Evolutionary conservation across 2,329 filamentous ascomycete species (phyloP).

Genomic region (Colletotrichum sansevieriae): DNA sequence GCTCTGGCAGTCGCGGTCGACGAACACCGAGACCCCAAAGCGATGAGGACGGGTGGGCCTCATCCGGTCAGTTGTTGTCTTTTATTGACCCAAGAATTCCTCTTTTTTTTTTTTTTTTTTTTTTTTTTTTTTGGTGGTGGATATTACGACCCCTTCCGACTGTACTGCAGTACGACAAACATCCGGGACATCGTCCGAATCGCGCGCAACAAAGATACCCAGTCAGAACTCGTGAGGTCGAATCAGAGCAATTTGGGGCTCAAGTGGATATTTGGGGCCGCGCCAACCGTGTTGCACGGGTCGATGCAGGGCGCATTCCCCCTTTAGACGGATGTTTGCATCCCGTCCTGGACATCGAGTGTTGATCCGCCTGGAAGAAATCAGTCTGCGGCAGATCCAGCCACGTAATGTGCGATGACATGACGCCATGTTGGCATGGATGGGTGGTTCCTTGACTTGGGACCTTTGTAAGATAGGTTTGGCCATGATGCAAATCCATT

Average conservation of each 20-base stretch:
- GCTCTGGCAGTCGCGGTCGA: neutral
- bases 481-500: slow-evolving; percentile 1
- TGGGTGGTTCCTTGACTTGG: neutral
- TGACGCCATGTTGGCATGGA: slow-evolving; percentile 3
- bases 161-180: neutral
- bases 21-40: neutral
- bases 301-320: slow-evolving; percentile 21
- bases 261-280: slow-evolving; percentile 26
- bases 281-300: slow-evolving; percentile 5
- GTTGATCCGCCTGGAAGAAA: slow-evolving; percentile 26
- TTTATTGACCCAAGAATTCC: neutral
- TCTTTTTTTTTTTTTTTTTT: neutral
- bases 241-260: slow-evolving; percentile 15
- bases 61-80: neutral
- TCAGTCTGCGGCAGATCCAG: slow-evolving; percentile 28
- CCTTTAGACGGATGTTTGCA: slow-evolving; percentile 28
- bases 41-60: neutral
- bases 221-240: slow-evolving; percentile 2
- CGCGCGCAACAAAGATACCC: slow-evolving; percentile 15
- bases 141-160: neutral
- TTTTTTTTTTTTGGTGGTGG: neutral
- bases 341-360: slow-evolving; percentile 20
- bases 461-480: neutral
- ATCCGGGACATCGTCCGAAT: slow-evolving; percentile 8
- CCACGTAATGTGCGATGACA: slow-evolving; percentile 1